Evolutionary conservation across 1,284 basidiomycete genomes (phyloP).

Genomic region (Testicularia cyperi): DNA sequence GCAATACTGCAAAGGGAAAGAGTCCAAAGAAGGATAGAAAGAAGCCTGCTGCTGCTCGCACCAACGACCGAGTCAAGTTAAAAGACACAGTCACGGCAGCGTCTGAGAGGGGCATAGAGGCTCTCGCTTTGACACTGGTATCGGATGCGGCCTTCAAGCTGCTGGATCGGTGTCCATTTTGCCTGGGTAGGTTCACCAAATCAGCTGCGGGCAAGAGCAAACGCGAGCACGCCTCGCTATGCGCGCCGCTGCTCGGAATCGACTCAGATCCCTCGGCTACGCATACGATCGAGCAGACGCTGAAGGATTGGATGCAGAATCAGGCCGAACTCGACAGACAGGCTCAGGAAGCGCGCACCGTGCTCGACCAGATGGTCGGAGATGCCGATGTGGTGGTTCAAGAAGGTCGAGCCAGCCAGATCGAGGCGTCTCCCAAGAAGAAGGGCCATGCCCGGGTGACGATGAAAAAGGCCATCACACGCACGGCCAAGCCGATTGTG

Average conservation of each 20-base stretch:
- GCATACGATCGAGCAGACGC: constrained; percentile 6
- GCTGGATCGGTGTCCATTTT: constrained; percentile 20
- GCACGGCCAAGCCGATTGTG: constrained; percentile 1
- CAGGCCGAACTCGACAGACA: constrained; percentile 4
- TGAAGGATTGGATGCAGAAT: constrained; percentile 1
- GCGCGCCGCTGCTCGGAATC: constrained; percentile 15
- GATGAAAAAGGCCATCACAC: constrained; percentile 21
- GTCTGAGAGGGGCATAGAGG: no score
- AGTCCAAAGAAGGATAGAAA: no score
- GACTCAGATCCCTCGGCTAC: constrained; percentile 1
- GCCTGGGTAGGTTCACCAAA: constrained; percentile 16
- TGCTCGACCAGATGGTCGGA: constrained; percentile 19
- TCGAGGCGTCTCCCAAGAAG: constrained; percentile 18
- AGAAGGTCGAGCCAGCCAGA: constrained; percentile 25
- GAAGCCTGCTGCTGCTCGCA: no score
- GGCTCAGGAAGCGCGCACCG: constrained; percentile 7
- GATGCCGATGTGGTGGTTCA: constrained; percentile 21
- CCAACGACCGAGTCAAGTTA: no score
- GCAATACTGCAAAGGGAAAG: no score
- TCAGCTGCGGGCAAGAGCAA: constrained; percentile 12
- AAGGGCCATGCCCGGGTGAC: constrained; percentile 11
- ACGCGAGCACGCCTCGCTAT: constrained; percentile 14
- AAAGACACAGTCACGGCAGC: no score
- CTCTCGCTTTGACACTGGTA: no score
- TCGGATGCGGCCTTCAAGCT: constrained; percentile 9